Conservation (phyloP, 768 basidiomycete genomes). For the Pleurotus djamor region DNA sequence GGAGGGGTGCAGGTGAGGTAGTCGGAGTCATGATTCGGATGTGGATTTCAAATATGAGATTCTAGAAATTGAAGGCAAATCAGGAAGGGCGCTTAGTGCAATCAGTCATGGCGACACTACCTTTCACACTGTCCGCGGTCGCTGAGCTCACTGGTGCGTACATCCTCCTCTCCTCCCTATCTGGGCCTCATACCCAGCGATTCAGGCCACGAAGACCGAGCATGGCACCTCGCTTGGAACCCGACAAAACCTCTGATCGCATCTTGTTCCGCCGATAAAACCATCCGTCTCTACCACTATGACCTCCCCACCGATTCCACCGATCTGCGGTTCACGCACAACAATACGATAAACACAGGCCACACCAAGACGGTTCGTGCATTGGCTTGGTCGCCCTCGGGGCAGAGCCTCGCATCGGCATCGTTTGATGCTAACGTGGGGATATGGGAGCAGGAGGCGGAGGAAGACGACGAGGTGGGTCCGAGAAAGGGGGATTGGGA, state of each 20-base stretch:
- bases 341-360: conserved; percentile 74
- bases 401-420: conserved; percentile 82
- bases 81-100: too few species aligned
- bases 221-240: conserved; percentile 91
- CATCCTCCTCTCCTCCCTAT: too few species aligned
- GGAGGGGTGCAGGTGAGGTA: too few species aligned
- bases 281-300: conserved; percentile 84
- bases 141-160: neutral
- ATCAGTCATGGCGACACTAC: too few species aligned
- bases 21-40: too few species aligned
- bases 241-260: conserved; percentile 78
- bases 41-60: too few species aligned
- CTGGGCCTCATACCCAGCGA: too few species aligned
- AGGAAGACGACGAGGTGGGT: conserved; percentile 27
- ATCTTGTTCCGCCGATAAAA: conserved; percentile 94
- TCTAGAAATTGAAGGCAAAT: too few species aligned
- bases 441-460: conserved; percentile 77
- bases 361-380: conserved; percentile 88
- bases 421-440: conserved; percentile 94
- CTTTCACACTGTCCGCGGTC: neutral
- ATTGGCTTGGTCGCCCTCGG: conserved; percentile 88
- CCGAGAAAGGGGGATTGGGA: conserved; percentile 70
- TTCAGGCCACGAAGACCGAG: conserved; percentile 77
- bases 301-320: conserved; percentile 20
- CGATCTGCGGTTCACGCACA: conserved; percentile 42